Evolutionary conservation across 2,329 filamentous ascomycete species (phyloP).

Genomic region (Monosporascus sp.): DNA sequence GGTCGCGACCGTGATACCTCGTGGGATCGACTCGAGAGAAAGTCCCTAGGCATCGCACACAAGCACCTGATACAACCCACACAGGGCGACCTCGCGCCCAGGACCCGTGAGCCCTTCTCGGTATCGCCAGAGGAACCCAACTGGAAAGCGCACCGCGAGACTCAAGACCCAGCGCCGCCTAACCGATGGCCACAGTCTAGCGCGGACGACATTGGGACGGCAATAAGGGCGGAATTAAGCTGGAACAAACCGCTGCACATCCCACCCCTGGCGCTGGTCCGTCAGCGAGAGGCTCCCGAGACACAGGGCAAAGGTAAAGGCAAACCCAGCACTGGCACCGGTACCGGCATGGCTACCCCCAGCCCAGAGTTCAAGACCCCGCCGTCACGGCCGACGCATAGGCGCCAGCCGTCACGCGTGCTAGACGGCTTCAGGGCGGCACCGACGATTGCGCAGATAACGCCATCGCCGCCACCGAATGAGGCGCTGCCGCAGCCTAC

Average conservation of each 20-base stretch:
- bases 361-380: constrained; percentile 8
- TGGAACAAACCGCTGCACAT: constrained; percentile 14
- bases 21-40: constrained; percentile 19
- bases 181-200: constrained; percentile 18
- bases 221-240: constrained; percentile 7
- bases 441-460: background rate
- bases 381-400: constrained; percentile 11
- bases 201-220: constrained; percentile 8
- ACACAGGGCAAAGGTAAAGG: constrained; percentile 10
- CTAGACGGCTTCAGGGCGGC: no score
- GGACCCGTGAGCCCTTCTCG: constrained; percentile 1
- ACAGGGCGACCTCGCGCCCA: background rate
- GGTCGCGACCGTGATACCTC: constrained; percentile 15
- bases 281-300: constrained; percentile 1
- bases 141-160: constrained; percentile 14
- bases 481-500: background rate
- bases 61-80: constrained; percentile 19
- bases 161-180: constrained; percentile 15
- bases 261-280: constrained; percentile 3
- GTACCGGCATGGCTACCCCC: constrained; percentile 4
- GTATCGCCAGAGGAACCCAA: constrained; percentile 9
- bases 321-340: background rate
- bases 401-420: constrained; percentile 10
- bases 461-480: background rate
- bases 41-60: constrained; percentile 24